A percentile compares a stretch with the other conserved stretches of the same genome.
These are phyloP conservation scores for Chytriomyces sp. DNA, from an alignment of 192 early-diverging fungal species.

Conservation along the genomic window DNA sequence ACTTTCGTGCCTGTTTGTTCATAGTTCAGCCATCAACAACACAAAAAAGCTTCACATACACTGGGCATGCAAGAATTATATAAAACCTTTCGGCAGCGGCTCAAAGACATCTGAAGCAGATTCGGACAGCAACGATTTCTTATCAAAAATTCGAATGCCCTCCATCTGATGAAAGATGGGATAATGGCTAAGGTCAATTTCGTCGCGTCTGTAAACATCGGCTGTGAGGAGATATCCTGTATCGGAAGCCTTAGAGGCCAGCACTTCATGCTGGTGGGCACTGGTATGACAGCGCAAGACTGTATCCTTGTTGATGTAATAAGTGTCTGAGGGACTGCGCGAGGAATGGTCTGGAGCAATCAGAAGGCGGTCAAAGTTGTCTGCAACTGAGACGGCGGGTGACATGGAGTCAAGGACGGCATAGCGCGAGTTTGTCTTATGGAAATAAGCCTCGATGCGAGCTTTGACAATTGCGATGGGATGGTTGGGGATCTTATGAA, in stretches of 20 bases:
- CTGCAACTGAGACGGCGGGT: conserved; percentile 81
- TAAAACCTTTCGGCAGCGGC: conserved; percentile 15
- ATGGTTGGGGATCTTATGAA: conserved; percentile 80
- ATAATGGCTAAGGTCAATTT: conserved; percentile 94
- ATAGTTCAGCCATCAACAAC: not conserved
- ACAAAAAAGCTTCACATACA: not conserved
- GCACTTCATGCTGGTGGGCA: conserved; percentile 87
- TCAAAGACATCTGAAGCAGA: conserved; percentile 12
- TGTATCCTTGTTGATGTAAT: conserved; percentile 82
- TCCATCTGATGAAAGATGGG: conserved; percentile 99
- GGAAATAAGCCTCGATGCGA: conserved; percentile 78
- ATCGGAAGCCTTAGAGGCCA: conserved; percentile 48
- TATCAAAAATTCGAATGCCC: conserved; percentile 77
- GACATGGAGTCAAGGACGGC: conserved; percentile 58
- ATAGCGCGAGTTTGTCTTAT: conserved; percentile 60
- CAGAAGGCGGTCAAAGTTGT: conserved; percentile 93
- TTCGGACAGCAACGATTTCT: conserved; percentile 26
- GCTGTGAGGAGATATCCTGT: conserved; percentile 78
- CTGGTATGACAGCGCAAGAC: conserved; percentile 93
- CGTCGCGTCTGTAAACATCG: conserved; percentile 95
- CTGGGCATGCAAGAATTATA: not conserved
- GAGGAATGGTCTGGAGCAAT: conserved; percentile 84
- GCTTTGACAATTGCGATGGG: conserved; percentile 87
- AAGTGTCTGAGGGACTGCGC: conserved; percentile 83
- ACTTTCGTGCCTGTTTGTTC: conserved; percentile 24